These are phyloP conservation scores for Clarkia xantiana DNA, from an alignment of 345 rosid genomes.

Conservation along the genomic window DNA sequence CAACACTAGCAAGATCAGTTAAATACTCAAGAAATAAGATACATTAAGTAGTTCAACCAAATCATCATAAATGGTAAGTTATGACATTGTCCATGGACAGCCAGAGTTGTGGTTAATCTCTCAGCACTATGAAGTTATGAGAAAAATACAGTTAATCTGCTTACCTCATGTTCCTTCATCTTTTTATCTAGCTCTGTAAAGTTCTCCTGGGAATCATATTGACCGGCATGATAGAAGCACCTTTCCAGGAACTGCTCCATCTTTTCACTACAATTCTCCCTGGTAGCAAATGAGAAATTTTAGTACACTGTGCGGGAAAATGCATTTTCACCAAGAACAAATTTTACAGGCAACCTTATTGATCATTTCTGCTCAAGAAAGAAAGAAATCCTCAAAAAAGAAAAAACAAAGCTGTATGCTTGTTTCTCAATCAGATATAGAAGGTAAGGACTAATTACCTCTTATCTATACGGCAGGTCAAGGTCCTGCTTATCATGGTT, in stretches of 20 bases:
- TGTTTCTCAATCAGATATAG: neutral
- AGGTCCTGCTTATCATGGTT: slow-evolving; percentile 80
- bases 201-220: slow-evolving; percentile 67
- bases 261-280: slow-evolving; percentile 77
- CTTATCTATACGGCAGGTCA: slow-evolving; percentile 86
- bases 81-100: no score
- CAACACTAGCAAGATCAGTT: no score
- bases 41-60: no score
- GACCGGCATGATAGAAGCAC: slow-evolving; percentile 95
- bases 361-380: neutral
- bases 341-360: neutral
- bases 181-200: slow-evolving; percentile 65
- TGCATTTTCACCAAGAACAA: neutral
- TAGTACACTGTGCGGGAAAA: no score
- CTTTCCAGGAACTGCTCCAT: slow-evolving; percentile 85
- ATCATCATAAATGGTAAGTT: no score
- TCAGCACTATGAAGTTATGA: no score
- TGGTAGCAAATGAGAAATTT: slow-evolving; percentile 9
- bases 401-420: neutral
- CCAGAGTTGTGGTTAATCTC: no score
- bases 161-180: slow-evolving; percentile 80
- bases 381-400: slow-evolving; percentile 4
- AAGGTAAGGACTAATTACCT: slow-evolving; percentile 28
- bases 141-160: neutral
- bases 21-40: no score